Conservation (phyloP, 2,329 filamentous ascomycete genomes). For the Trichophyton mentagrophytes region DNA sequence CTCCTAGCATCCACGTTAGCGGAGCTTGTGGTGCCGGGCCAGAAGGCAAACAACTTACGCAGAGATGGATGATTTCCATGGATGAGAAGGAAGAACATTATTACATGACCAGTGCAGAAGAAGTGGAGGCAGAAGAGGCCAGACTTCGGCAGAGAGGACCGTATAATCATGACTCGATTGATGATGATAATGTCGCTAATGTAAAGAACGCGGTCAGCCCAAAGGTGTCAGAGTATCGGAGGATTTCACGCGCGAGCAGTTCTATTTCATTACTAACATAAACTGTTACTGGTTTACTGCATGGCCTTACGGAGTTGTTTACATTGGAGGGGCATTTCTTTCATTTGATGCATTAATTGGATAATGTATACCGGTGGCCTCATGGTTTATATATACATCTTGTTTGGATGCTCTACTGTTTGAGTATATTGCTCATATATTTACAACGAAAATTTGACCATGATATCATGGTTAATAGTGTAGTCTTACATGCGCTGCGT, state of each 20-base stretch:
- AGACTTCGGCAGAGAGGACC: background rate
- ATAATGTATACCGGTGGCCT: background rate
- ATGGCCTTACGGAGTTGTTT: background rate
- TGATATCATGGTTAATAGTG: background rate
- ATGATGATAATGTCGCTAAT: conserved; percentile 7
- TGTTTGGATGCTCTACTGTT: background rate
- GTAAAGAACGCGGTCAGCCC: conserved; percentile 16
- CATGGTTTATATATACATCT: background rate
- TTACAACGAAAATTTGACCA: background rate
- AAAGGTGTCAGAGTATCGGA: conserved; percentile 24
- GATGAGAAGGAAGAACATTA: conserved; percentile 41
- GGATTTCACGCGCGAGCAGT: conserved; percentile 19
- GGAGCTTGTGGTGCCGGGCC: conserved; percentile 48
- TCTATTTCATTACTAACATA: conserved; percentile 16
- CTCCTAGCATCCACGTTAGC: conserved; percentile 38
- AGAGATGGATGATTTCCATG: conserved; percentile 34
- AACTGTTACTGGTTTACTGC: background rate
- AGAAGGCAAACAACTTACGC: conserved; percentile 36
- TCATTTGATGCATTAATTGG: background rate
- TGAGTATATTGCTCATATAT: background rate
- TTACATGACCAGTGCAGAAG: conserved; percentile 32
- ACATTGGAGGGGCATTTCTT: background rate
- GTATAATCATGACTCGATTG: background rate
- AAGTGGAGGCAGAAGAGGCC: conserved; percentile 10
- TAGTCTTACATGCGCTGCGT: background rate